phyloP scores from a whole-genome alignment of 75 land plant species.

The Selaginella tamariscina region DNA sequence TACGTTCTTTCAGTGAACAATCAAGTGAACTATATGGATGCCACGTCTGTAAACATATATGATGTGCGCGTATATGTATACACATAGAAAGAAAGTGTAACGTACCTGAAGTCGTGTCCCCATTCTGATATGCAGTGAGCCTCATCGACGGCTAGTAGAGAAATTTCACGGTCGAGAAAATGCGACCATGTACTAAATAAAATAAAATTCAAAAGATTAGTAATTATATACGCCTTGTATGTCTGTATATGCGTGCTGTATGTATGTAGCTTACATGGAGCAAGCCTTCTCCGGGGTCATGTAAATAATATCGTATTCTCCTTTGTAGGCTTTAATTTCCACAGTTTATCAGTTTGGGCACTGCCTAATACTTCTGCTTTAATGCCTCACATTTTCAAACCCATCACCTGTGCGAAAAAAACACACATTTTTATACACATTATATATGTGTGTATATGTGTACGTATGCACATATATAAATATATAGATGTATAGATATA shows the following conservation, averaged over 20 bases:
- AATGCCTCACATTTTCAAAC: slow-evolving; percentile 51
- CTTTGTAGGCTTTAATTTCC: slow-evolving; percentile 34
- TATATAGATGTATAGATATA: not conserved
- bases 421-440: no score
- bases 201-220: no score
- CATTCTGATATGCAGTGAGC: slow-evolving; percentile 90
- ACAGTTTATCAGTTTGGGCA: slow-evolving; percentile 40
- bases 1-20: not conserved
- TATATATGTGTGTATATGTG: no score
- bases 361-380: slow-evolving; percentile 58
- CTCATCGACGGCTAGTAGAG: slow-evolving; percentile 69
- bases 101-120: slow-evolving; percentile 86
- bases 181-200: slow-evolving; percentile 49
- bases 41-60: no score
- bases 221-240: no score
- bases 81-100: no score
- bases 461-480: not conserved
- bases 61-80: no score
- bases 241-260: no score
- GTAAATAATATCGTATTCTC: slow-evolving; percentile 46
- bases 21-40: not conserved
- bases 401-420: slow-evolving; percentile 93
- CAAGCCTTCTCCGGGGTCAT: slow-evolving; percentile 83
- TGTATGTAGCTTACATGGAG: not conserved
- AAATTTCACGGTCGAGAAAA: slow-evolving; percentile 42